A percentile compares a stretch with the other conserved stretches of the same genome.
phyloP scores from a whole-genome alignment of 331 rosid genomes.

The Saraca asoca region DNA sequence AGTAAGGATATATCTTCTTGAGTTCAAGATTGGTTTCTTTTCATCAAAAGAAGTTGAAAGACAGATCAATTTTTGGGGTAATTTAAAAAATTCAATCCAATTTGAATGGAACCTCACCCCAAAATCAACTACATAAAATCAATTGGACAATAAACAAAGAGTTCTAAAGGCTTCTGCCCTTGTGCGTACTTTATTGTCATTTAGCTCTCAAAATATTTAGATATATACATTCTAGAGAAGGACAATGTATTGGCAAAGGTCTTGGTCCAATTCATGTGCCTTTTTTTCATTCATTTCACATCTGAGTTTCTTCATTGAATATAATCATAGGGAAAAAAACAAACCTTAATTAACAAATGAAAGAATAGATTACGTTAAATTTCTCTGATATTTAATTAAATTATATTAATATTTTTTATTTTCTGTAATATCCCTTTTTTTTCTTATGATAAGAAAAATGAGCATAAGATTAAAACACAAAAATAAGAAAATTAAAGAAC shows the following conservation, averaged over 20 bases:
- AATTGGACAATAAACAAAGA: constrained; percentile 15
- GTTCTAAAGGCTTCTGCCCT: not conserved
- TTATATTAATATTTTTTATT: too few relatives aligned
- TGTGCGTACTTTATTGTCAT: not conserved
- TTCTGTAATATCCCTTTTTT: too few relatives aligned
- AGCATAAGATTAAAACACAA: too few relatives aligned
- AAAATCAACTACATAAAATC: not conserved
- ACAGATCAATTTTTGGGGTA: too few relatives aligned
- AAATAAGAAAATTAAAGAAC: too few relatives aligned
- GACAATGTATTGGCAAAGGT: constrained; percentile 29
- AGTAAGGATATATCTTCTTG: too few relatives aligned
- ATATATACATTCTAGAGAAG: constrained; percentile 18
- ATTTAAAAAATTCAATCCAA: not conserved
- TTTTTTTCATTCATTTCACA: constrained; percentile 5
- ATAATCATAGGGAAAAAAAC: not conserved
- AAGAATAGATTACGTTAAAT: too few relatives aligned
- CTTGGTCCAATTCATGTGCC: not conserved
- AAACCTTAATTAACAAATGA: too few relatives aligned
- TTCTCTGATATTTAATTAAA: too few relatives aligned
- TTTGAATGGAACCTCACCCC: constrained; percentile 12
- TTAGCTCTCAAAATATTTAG: constrained; percentile 8
- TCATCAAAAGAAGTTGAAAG: too few relatives aligned
- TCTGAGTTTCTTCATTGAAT: not conserved
- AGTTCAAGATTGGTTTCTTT: too few relatives aligned
- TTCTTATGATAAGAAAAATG: too few relatives aligned